Conservation (phyloP, 169 alveolate genomes). For the Babesia ovis region DNA sequence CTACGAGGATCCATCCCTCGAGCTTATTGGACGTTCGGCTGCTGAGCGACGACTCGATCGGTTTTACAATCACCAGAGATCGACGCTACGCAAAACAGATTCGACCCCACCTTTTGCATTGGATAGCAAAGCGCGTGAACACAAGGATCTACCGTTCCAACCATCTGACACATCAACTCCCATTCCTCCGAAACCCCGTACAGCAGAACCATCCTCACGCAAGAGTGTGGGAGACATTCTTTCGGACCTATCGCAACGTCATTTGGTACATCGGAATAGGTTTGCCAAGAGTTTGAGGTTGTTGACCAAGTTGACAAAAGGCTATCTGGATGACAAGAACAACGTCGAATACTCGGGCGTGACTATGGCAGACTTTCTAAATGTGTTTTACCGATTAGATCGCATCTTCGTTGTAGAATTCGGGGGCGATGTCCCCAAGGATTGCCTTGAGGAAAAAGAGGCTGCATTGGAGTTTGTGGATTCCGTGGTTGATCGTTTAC, state of each 20-base stretch:
- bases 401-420: slow-evolving; percentile 38
- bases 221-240: slow-evolving; percentile 42
- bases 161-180: background rate
- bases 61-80: slow-evolving; percentile 71
- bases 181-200: background rate
- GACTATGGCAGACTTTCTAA: slow-evolving; percentile 15
- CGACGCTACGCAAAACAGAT: slow-evolving; percentile 23
- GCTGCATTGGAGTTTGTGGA: slow-evolving; percentile 27
- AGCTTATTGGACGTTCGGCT: slow-evolving; percentile 77
- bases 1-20: slow-evolving; percentile 57
- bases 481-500: slow-evolving; percentile 6
- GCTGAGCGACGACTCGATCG: slow-evolving; percentile 77
- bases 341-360: slow-evolving; percentile 46
- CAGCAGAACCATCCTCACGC: background rate
- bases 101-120: background rate
- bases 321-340: slow-evolving; percentile 30
- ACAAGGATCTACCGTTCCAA: slow-evolving; percentile 34
- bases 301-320: slow-evolving; percentile 28
- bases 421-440: slow-evolving; percentile 57
- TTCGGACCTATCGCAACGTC: slow-evolving; percentile 41
- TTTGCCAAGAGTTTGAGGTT: slow-evolving; percentile 50
- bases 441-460: slow-evolving; percentile 37
- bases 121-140: slow-evolving; percentile 6
- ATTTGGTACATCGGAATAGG: slow-evolving; percentile 26
- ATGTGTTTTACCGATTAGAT: slow-evolving; percentile 17